Conservation (phyloP, 1,284 basidiomycete species). For the Leccinum pseudoinsigne region DNA sequence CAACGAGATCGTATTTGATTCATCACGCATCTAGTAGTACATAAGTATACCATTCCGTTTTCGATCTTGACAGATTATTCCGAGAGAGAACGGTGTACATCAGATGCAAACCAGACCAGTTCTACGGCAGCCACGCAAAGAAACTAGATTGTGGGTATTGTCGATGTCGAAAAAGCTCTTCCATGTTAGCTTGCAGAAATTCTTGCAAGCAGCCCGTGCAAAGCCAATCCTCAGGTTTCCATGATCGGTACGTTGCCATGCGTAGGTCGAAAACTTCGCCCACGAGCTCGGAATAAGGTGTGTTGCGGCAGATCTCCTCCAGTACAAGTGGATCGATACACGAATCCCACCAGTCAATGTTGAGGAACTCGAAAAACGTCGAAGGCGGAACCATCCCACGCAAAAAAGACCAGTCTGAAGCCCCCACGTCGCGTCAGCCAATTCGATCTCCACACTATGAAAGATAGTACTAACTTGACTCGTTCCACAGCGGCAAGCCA, state of each 20-base stretch:
- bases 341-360: conserved; percentile 16
- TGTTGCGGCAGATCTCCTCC: conserved; percentile 8
- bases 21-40: not conserved
- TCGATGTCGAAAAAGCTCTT: conserved; percentile 7
- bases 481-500: conserved; percentile 13
- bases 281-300: conserved; percentile 15
- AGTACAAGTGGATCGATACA: conserved; percentile 5
- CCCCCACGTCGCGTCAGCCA: not conserved
- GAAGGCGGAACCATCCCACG: conserved; percentile 18
- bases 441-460: not conserved
- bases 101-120: not conserved
- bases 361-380: conserved; percentile 11
- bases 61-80: no score
- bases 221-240: conserved; percentile 14
- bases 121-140: not conserved
- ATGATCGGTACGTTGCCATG: conserved; percentile 8
- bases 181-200: conserved; percentile 17
- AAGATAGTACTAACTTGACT: conserved; percentile 12
- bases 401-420: conserved; percentile 22
- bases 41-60: not conserved
- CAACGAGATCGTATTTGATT: not conserved
- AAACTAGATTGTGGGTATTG: not conserved
- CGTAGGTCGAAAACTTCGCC: conserved; percentile 3
- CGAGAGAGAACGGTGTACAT: not conserved
- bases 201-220: conserved; percentile 13